Base-by-base conservation (phyloP, 331 rosid species). In the Pyracantha coccinea region DNA sequence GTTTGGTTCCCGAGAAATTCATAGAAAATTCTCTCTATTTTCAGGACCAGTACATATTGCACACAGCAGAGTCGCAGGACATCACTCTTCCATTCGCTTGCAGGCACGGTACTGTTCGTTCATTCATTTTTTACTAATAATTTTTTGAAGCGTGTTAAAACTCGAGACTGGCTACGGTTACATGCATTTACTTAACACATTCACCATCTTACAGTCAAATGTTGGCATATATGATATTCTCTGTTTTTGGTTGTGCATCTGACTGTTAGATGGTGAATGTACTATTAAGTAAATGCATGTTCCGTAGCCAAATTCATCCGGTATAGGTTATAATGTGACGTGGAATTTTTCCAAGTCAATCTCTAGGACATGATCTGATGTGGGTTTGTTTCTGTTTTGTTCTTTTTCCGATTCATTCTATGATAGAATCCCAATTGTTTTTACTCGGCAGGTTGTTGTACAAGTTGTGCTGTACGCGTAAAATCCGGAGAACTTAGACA, bases 1-100 rank as follows among this genome's bases (percentile, higher is more conserved):
- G 68, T 60, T 75, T 72, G 69, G 41, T 68, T 76, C 27, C 17
- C 4, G 44, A 20, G 33, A 68, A 19, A 59, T 41, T 52, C 19
- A 8, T 17, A 27, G 45, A 74, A 54, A 52, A 15, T 62, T 73
- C 25, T 65, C 15, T 27, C 70, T 11, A 32, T 71, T 78, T 21
- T 82, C 90, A 93, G 98, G 98, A 93, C 72, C 98, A 91, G 68
- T 91, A 93, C 79, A 93, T 93, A 77, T 81, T 93, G 62, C 98
- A 93, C 63, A 93, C 96, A 32, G 98, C 98, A 50, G 97, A 93
- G 74, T 78, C 88, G 13, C 98, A 88, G 85, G 83, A 89, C 73
- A 90, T 93, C 66, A 74, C 84, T 17, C 98, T 93, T 88, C 98
- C 98, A 20, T 93, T 91, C 79, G 96, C 98, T 76, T 93, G 98